phyloP scores from a whole-genome alignment of 169 alveolate species.

The Toxoplasma gondii region DNA sequence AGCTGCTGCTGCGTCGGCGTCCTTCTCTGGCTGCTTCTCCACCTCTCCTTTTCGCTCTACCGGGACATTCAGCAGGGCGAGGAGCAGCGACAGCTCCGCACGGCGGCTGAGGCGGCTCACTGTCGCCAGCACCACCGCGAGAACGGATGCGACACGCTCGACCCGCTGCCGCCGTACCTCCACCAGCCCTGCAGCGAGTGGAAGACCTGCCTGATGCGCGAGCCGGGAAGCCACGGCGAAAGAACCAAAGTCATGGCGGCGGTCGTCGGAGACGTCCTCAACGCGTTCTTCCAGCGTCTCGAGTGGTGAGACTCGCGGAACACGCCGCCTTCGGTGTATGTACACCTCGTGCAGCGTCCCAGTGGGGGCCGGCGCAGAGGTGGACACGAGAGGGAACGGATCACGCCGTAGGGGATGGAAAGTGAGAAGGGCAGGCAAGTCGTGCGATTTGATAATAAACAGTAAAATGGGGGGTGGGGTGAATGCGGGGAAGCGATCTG shows the following conservation, averaged over 20 bases:
- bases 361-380: no score
- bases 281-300: conserved; percentile 53
- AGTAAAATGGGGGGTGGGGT: no score
- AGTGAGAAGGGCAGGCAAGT: no score
- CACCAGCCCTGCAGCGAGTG: conserved; percentile 51
- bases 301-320: conserved; percentile 43
- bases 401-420: no score
- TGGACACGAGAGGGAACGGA: no score
- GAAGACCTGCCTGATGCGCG: conserved; percentile 40
- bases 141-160: conserved; percentile 58
- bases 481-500: no score
- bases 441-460: no score
- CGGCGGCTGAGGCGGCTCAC: conserved; percentile 53
- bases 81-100: conserved; percentile 38
- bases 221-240: conserved; percentile 43
- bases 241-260: conserved; percentile 14
- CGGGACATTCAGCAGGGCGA: conserved; percentile 35
- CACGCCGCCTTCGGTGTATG: not conserved
- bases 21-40: not conserved
- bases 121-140: conserved; percentile 56
- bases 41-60: not conserved
- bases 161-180: conserved; percentile 57
- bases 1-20: not conserved
- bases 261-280: conserved; percentile 47
- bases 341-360: no score